phyloP scores from a whole-genome alignment of 1,284 basidiomycete species.

The Cutaneotrichosporon mucoides region DNA sequence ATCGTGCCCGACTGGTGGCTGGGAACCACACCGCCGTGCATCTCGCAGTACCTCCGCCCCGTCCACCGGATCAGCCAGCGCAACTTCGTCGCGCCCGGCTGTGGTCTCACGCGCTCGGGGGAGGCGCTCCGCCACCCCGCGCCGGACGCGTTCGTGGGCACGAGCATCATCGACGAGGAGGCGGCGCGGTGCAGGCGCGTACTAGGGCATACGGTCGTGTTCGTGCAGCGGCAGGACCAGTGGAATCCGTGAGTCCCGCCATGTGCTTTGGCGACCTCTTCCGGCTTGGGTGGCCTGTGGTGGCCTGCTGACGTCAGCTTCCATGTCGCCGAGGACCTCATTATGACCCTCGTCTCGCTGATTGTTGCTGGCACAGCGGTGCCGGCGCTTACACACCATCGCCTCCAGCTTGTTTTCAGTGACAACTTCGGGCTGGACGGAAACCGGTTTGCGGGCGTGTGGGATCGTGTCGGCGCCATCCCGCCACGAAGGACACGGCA shows the following conservation, averaged over 20 bases:
- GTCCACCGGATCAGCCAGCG: constrained; percentile 21
- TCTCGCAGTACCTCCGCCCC: constrained; percentile 29
- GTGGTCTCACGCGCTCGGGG: constrained; percentile 28
- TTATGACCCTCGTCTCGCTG: constrained; percentile 39
- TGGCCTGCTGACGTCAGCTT: constrained; percentile 24
- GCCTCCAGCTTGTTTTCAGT: constrained; percentile 41
- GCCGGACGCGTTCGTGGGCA: constrained; percentile 39
- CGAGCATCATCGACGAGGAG: constrained; percentile 6
- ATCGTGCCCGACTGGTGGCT: constrained; percentile 38
- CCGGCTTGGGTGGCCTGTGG: no score
- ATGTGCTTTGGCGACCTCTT: no score
- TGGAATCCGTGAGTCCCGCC: constrained; percentile 41
- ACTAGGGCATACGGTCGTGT: constrained; percentile 34
- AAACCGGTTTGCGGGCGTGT: constrained; percentile 42
- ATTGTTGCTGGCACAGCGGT: constrained; percentile 28
- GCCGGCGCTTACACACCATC: constrained; percentile 23
- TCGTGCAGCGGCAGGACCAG: constrained; percentile 40
- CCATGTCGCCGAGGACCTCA: constrained; percentile 45
- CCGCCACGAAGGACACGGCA: constrained; percentile 37
- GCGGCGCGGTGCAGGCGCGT: constrained; percentile 15
- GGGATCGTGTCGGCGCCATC: constrained; percentile 44
- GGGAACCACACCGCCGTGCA: constrained; percentile 36
- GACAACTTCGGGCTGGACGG: constrained; percentile 37
- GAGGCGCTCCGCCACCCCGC: constrained; percentile 24
- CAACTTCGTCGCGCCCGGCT: constrained; percentile 21